Percentiles rank a stretch among this genome's conserved stretches.
These are phyloP conservation scores for Mycena alexandri DNA, from an alignment of 768 basidiomycete genomes.

Conservation along the genomic window DNA sequence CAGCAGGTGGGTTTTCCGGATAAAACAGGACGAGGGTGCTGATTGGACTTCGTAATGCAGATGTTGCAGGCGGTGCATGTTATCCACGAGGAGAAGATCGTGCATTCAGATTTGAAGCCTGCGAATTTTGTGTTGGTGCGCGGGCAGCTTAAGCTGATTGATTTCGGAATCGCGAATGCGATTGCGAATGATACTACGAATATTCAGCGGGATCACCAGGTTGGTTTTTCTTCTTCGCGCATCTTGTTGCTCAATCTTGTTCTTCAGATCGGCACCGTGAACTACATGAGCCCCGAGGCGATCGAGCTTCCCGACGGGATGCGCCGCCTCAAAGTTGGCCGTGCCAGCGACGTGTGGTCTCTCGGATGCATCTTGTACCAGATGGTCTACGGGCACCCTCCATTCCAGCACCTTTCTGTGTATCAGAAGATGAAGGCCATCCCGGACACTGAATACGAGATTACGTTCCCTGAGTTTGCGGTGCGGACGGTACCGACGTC, in stretches of 20 bases:
- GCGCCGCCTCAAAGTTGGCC: slow-evolving; percentile 93
- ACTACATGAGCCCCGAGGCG: slow-evolving; percentile 99
- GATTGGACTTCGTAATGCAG: slow-evolving; percentile 52
- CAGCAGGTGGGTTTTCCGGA: slow-evolving; percentile 76
- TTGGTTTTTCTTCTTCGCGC: slow-evolving; percentile 44
- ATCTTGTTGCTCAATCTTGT: slow-evolving; percentile 10
- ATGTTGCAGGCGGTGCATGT: slow-evolving; percentile 99
- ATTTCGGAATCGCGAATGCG: slow-evolving; percentile 99
- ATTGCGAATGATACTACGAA: slow-evolving; percentile 99
- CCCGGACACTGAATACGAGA: slow-evolving; percentile 79
- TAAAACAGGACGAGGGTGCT: too few species aligned
- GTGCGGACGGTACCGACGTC: slow-evolving; percentile 62
- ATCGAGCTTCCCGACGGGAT: slow-evolving; percentile 90
- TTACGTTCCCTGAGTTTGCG: slow-evolving; percentile 85
- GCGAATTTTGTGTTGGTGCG: slow-evolving; percentile 98
- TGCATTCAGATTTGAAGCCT: slow-evolving; percentile 98
- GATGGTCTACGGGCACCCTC: slow-evolving; percentile 96
- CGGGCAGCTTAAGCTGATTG: slow-evolving; percentile 96
- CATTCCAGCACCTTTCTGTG: slow-evolving; percentile 88
- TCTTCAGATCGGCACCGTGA: slow-evolving; percentile 91
- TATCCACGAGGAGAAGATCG: slow-evolving; percentile 98
- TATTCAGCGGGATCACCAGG: slow-evolving; percentile 96
- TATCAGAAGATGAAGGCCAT: slow-evolving; percentile 96
- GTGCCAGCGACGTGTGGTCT: slow-evolving; percentile 97
- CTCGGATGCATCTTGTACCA: slow-evolving; percentile 98